Evolutionary conservation across 768 basidiomycete genomes (phyloP), one percentile per base, ranked within the genome.

Genomic region (Dacryopinax spathularia): DNA sequence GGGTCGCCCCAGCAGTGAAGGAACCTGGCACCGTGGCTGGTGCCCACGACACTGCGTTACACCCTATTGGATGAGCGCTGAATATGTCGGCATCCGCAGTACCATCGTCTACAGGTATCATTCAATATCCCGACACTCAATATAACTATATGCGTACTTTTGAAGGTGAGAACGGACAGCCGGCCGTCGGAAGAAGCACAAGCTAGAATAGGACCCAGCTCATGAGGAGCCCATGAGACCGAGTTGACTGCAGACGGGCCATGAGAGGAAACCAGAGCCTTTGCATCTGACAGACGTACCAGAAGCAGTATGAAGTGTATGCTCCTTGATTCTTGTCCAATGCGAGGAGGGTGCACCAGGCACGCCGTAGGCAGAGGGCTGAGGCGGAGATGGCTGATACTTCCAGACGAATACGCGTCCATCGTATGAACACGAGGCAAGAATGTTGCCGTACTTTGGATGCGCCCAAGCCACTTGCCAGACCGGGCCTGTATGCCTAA

Each of bases 401-500:
- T 94, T 96, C 96, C 96, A 99, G 68, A 99, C 92, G 75, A 97
- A 82, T 20, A 96, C 96, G 70, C 95, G 91, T 48, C 96, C 94
- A 69, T 99, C 96, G 73, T 98, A 98, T 3, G 94, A 96, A 72
- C 92, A 95, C n/a, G 91, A 94, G 31, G 95, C 95, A 62, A 99
- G 84, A 70, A 99, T 95, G 66, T 88, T 85, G 1, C 96, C 96
- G 70, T 89, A 99, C 73, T 92, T 96, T 27, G 96, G 96, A 69
- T 99, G 95, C 1, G 90, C 95, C 96, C 96, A 99, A 25, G 93
- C 84, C 60, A 99, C 87, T 70, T 95, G 92, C 94, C 95, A 98
- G 35, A 99, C 93, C 6, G 96, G 95, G 10, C 95, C 94, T 2
- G 89, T 90, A 75, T 98, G 96, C 37, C 94, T 96, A 66, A 5